Percentiles rank a stretch among this genome's conserved stretches.
phyloP scores from a whole-genome alignment of 1,284 basidiomycete genomes.

The Cutaneotrichosporon cavernicola region DNA sequence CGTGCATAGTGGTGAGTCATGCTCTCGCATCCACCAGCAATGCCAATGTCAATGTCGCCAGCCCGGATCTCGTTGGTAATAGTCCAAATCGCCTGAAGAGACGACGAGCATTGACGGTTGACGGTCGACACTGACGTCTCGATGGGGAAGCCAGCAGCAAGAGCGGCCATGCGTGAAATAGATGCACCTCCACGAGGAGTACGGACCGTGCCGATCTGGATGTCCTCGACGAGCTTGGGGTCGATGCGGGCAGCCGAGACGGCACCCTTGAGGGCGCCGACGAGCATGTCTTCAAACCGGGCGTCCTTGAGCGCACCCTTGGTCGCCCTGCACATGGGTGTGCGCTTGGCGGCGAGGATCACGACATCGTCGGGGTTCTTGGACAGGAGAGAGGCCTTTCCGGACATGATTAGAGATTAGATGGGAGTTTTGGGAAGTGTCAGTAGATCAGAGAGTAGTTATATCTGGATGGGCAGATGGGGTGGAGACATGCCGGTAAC shows the following conservation, averaged over 20 bases:
- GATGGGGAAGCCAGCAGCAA: constrained; percentile 23
- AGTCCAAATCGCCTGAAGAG: constrained; percentile 64
- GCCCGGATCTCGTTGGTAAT: constrained; percentile 77
- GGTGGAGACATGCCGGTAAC: not conserved
- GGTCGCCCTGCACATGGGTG: constrained; percentile 58
- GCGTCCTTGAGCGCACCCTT: constrained; percentile 90
- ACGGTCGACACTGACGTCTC: constrained; percentile 71
- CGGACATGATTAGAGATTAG: constrained; percentile 15
- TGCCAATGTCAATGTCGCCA: constrained; percentile 88
- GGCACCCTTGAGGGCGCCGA: constrained; percentile 60
- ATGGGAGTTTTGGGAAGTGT: not conserved
- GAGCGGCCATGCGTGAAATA: constrained; percentile 24
- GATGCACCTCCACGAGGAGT: constrained; percentile 50
- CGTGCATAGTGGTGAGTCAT: constrained; percentile 88
- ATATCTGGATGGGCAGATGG: not conserved
- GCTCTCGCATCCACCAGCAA: constrained; percentile 91
- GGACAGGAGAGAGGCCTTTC: constrained; percentile 16
- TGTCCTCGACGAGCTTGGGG: constrained; percentile 78
- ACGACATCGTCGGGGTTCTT: constrained; percentile 30
- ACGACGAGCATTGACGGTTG: constrained; percentile 89
- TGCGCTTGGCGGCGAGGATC: constrained; percentile 28
- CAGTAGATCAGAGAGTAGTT: not conserved
- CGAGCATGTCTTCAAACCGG: constrained; percentile 77
- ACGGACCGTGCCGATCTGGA: constrained; percentile 47
- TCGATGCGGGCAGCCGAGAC: constrained; percentile 61